phyloP scores from a whole-genome alignment of 83 land plant genomes.

The Diphasiastrum complanatum region DNA sequence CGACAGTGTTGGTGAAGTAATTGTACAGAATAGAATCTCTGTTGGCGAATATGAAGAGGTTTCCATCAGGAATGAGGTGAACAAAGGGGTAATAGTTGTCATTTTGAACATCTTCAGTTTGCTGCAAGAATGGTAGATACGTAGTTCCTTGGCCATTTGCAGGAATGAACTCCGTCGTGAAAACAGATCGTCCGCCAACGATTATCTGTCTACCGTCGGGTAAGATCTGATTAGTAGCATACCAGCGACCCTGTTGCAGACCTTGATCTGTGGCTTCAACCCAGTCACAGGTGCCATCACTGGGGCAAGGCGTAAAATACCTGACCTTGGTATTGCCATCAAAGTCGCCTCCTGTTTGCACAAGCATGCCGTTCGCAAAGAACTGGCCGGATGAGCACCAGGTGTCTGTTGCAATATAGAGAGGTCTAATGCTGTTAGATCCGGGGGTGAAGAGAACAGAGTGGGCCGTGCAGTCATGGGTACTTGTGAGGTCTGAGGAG shows the following conservation, averaged over 20 bases:
- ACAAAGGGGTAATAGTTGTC: constrained; percentile 6
- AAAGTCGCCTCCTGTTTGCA: too few species aligned
- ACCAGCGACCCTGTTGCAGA: too few species aligned
- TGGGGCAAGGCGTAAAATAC: not conserved
- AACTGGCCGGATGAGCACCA: constrained; percentile 10
- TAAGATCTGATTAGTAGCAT: too few species aligned
- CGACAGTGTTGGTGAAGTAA: not conserved
- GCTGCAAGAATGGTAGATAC: not conserved
- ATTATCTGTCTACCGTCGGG: too few species aligned
- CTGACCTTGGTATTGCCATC: too few species aligned
- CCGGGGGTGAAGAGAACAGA: too few species aligned
- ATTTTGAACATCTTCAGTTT: not conserved
- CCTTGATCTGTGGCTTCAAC: too few species aligned
- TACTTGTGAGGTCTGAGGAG: too few species aligned
- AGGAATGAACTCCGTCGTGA: too few species aligned
- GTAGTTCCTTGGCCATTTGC: not conserved
- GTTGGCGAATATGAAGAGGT: constrained; percentile 9
- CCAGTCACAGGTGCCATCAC: constrained; percentile 4
- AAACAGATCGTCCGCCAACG: too few species aligned
- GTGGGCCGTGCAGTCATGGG: too few species aligned
- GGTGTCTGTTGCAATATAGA: constrained; percentile 4
- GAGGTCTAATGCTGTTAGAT: not conserved
- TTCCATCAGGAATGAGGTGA: constrained; percentile 4
- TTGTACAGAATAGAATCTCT: too few species aligned
- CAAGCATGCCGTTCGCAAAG: constrained; percentile 4